phyloP scores from a whole-genome alignment of 163 green algal genomes.

The Trebouxia gelatinosa region DNA sequence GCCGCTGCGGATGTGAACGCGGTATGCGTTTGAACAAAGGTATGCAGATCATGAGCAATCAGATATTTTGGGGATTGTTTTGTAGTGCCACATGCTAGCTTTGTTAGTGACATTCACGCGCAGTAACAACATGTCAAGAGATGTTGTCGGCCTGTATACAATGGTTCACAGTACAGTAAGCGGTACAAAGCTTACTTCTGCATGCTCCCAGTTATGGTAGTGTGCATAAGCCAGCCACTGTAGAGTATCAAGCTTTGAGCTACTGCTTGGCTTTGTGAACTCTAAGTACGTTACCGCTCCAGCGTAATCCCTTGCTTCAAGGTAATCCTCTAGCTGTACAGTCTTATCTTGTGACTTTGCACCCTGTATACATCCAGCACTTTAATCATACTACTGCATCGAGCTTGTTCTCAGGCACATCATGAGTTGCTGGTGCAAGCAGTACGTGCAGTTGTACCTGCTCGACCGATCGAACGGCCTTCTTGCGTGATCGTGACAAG shows the following conservation, averaged over 20 bases:
- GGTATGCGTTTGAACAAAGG: neutral
- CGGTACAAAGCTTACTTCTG: conserved; percentile 48
- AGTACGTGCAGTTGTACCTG: too few species aligned
- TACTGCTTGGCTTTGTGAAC: conserved; percentile 54
- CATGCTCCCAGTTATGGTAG: conserved; percentile 79
- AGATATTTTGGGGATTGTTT: neutral
- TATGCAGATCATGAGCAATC: neutral
- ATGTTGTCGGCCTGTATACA: neutral
- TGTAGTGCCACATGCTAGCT: neutral
- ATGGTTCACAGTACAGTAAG: neutral
- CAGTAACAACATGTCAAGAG: neutral
- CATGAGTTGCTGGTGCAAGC: too few species aligned
- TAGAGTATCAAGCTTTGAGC: conserved; percentile 51
- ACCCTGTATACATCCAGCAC: too few species aligned
- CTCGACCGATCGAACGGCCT: too few species aligned
- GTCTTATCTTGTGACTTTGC: too few species aligned
- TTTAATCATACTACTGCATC: too few species aligned
- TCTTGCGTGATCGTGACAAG: too few species aligned
- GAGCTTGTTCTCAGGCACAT: too few species aligned
- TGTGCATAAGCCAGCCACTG: conserved; percentile 80
- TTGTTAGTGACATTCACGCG: neutral
- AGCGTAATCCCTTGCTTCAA: conserved; percentile 67
- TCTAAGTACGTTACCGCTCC: conserved; percentile 70
- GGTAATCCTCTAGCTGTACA: conserved; percentile 73
- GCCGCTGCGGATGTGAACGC: neutral